These are phyloP conservation scores for Venturia carpophila DNA, from an alignment of 2,329 filamentous ascomycete genomes.

Conservation along the genomic window DNA sequence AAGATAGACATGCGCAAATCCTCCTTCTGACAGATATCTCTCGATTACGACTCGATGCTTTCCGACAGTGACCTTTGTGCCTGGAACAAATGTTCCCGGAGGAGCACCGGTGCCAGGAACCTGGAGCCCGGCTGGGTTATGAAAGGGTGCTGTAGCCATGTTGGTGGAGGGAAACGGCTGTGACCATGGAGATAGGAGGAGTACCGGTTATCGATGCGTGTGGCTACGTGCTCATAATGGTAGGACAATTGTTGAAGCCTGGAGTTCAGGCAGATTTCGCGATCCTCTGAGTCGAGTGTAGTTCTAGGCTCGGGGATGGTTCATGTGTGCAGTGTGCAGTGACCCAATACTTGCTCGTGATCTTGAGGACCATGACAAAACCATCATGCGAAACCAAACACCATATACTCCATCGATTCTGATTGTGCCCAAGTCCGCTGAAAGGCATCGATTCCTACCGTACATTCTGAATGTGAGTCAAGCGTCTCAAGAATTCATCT, in stretches of 20 bases:
- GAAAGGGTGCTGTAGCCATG: conserved; percentile 15
- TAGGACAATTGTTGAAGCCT: conserved; percentile 6
- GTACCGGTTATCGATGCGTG: background rate
- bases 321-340: background rate
- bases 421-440: background rate
- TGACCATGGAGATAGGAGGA: background rate
- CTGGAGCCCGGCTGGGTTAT: conserved; percentile 15
- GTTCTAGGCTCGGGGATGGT: background rate
- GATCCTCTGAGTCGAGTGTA: background rate
- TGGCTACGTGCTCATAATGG: conserved; percentile 9
- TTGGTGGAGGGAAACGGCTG: background rate
- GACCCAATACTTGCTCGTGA: conserved; percentile 1
- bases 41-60: conserved; percentile 88
- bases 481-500: no score
- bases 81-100: conserved; percentile 76
- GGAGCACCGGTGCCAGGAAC: conserved; percentile 26
- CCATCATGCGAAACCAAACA: background rate
- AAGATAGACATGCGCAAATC: conserved; percentile 96
- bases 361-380: background rate
- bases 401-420: background rate
- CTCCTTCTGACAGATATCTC: conserved; percentile 95
- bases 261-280: background rate
- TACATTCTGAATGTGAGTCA: no score
- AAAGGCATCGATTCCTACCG: no score
- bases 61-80: conserved; percentile 95